A percentile compares a stretch with the other conserved stretches of the same genome.
Evolutionary conservation across 495 filamentous ascomycete species (phyloP).

Genomic region (Sabuloglossum arenarium): DNA sequence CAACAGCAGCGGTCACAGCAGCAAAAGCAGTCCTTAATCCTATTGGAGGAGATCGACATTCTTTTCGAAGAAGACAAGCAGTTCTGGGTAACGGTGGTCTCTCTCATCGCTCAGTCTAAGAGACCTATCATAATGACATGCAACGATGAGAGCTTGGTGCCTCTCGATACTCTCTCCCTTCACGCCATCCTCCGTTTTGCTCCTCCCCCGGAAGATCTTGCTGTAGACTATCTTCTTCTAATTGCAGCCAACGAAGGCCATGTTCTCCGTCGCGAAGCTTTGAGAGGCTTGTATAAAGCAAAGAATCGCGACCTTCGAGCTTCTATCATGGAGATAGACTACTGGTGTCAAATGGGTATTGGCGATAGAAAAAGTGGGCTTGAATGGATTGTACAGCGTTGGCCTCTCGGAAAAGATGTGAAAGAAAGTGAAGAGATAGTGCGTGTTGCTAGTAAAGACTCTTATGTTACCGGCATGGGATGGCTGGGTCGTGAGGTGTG

Average conservation of each 20-base stretch:
- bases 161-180: slow-evolving; percentile 43
- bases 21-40: slow-evolving; percentile 86
- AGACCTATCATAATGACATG: slow-evolving; percentile 89
- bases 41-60: slow-evolving; percentile 86
- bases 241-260: slow-evolving; percentile 86
- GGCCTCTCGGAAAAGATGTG: slow-evolving; percentile 45
- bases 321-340: slow-evolving; percentile 70
- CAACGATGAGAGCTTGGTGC: slow-evolving; percentile 64
- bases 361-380: slow-evolving; percentile 76
- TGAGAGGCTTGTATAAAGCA: slow-evolving; percentile 45
- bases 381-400: slow-evolving; percentile 70
- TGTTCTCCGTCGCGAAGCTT: slow-evolving; percentile 41
- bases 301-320: slow-evolving; percentile 54
- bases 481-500: slow-evolving; percentile 39
- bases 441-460: slow-evolving; percentile 66
- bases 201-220: slow-evolving; percentile 42
- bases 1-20: slow-evolving; percentile 10
- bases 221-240: slow-evolving; percentile 60
- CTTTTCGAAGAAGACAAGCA: slow-evolving; percentile 87
- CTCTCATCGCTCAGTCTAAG: slow-evolving; percentile 61
- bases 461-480: slow-evolving; percentile 61
- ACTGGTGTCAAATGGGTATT: slow-evolving; percentile 91
- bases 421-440: slow-evolving; percentile 41
- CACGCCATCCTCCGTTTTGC: slow-evolving; percentile 77
- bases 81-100: slow-evolving; percentile 71